Evolutionary conservation across 345 rosid species (phyloP), one percentile per base, ranked within the genome.

Genomic region (Populus deltoides): DNA sequence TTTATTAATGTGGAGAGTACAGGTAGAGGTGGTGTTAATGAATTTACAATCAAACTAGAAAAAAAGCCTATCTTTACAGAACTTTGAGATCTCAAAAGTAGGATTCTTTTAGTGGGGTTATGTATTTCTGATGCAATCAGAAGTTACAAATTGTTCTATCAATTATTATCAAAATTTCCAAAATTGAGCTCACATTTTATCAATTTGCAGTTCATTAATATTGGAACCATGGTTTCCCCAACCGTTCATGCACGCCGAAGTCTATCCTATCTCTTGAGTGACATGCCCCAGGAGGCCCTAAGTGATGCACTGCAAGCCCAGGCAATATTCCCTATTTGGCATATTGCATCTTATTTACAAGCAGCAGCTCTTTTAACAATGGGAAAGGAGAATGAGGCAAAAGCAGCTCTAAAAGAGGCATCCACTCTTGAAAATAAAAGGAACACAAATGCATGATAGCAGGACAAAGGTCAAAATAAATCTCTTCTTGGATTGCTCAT

Each of bases 241-340:
- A 92, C 97, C 3, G 87, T 89, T 35, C 82, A 62, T 71, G 97
- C 90, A 35, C 86, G 98, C 73, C 90, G 98, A 27, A 94, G 98
- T 81, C 81, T 91, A 47, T 88, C 88, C 79, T 87, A 89, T 77
- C 83, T 94, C 71, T 90, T 92, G 89, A 90, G 69, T 59, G 91
- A 91, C 81, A 86, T 86, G 89, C 92, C 94, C 0, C 86, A 83
- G 73, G 93, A 91, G 85, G 97, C 96, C 6, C 84, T 87, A n/a
- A 83, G 85, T 67, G 98, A 92, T 81, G 97, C 96, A 72, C 69
- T 85, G 77, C 93, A 88, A 74, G 90, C 93, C 49, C 98, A 91
- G 82, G 87, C 87, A 68, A 87, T 87, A 75, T 91, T 92, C 71
- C 98, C 95, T 10, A 71, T 86, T 7, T 94, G 97, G 98, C 88